Percentiles rank a stretch among this genome's conserved stretches.
Conservation (phyloP, 139 green algal genomes). For the Astrephomene gubernaculifera region DNA sequence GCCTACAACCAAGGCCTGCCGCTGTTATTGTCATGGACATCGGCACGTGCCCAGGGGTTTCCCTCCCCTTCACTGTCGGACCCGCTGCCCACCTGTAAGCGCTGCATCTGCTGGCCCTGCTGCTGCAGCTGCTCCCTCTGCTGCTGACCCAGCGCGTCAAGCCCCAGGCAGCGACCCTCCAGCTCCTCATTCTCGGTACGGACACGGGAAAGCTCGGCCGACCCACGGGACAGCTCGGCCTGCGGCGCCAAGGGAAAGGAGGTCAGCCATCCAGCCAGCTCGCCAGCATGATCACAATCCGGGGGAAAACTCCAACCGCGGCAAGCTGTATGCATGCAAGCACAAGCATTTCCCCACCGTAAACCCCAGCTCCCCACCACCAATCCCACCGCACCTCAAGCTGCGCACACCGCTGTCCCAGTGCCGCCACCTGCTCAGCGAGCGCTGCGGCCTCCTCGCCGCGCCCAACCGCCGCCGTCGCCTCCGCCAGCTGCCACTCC, state of each 20-base stretch:
- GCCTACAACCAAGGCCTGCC: no score
- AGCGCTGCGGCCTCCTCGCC: background rate
- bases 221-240: background rate
- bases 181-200: constrained; percentile 40
- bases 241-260: background rate
- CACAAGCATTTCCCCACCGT: no score
- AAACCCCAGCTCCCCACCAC: no score
- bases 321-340: no score
- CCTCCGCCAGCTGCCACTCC: background rate
- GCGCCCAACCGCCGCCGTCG: background rate
- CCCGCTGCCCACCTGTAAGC: constrained; percentile 20
- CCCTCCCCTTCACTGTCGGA: no score
- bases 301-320: no score
- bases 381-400: background rate
- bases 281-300: no score
- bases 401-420: background rate
- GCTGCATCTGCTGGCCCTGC: constrained; percentile 6
- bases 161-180: constrained; percentile 40
- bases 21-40: no score
- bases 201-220: background rate
- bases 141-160: constrained; percentile 31
- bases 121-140: constrained; percentile 27
- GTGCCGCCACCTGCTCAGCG: background rate
- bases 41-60: no score
- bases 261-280: background rate